Evolutionary conservation across 208 protist species (phyloP).

Genomic region (Wallacemonas sp.): DNA sequence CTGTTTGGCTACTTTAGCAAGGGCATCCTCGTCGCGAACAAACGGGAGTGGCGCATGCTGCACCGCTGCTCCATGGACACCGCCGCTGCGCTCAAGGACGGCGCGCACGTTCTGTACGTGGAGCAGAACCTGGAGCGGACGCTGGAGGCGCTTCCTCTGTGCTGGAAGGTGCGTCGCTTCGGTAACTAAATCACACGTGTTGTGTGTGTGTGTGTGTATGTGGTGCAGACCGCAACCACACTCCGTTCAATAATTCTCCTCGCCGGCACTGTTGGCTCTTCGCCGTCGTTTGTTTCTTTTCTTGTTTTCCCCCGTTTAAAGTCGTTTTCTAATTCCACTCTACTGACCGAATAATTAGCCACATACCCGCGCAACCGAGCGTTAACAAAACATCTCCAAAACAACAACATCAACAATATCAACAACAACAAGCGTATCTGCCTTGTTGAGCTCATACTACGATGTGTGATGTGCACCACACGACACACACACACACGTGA

Average conservation of each 20-base stretch:
- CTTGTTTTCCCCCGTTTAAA: background rate
- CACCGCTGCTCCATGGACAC: slow-evolving; percentile 62
- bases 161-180: slow-evolving; percentile 91
- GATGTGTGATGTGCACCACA: too few species aligned
- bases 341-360: too few species aligned
- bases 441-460: too few species aligned
- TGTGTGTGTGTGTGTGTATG: slow-evolving; percentile 10
- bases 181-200: slow-evolving; percentile 58
- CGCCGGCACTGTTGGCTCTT: background rate
- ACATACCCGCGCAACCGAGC: too few species aligned
- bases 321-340: too few species aligned
- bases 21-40: slow-evolving; percentile 57
- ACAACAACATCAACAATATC: too few species aligned
- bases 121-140: slow-evolving; percentile 84
- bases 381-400: too few species aligned
- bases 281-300: background rate
- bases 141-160: slow-evolving; percentile 78
- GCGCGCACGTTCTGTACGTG: slow-evolving; percentile 59
- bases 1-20: slow-evolving; percentile 73
- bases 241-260: background rate
- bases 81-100: slow-evolving; percentile 60
- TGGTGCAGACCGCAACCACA: too few species aligned
- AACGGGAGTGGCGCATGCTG: slow-evolving; percentile 70
- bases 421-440: too few species aligned
- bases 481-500: too few species aligned